These are phyloP conservation scores for Noccaea caerulescens DNA, from an alignment of 345 rosid genomes.

Conservation along the genomic window DNA sequence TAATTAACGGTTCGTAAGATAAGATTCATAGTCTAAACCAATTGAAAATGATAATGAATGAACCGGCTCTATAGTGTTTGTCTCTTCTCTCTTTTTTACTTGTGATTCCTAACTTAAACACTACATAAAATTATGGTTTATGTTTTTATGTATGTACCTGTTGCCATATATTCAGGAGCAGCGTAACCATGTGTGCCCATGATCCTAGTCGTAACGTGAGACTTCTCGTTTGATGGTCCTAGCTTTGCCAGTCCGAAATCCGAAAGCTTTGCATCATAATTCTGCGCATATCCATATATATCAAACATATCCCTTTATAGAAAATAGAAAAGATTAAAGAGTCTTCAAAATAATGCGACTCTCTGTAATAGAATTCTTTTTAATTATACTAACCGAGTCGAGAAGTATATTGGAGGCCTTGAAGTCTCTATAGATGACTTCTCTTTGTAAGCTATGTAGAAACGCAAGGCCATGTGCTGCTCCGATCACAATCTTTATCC, in stretches of 20 bases:
- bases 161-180: slow-evolving; percentile 74
- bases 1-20: background rate
- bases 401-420: slow-evolving; percentile 84
- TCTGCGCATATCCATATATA: slow-evolving; percentile 36
- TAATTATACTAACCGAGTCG: slow-evolving; percentile 59
- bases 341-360: background rate
- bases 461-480: slow-evolving; percentile 82
- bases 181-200: slow-evolving; percentile 61
- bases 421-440: slow-evolving; percentile 83
- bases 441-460: slow-evolving; percentile 69
- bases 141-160: slow-evolving; percentile 45
- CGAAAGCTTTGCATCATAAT: slow-evolving; percentile 61
- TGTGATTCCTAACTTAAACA: too few species aligned
- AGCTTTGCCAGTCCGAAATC: slow-evolving; percentile 75
- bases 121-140: background rate
- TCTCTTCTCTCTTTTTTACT: too few species aligned
- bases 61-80: too few species aligned
- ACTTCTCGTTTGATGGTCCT: slow-evolving; percentile 62
- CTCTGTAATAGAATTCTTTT: background rate
- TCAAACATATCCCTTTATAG: background rate
- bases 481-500: slow-evolving; percentile 77
- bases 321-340: background rate
- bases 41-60: too few species aligned
- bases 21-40: too few species aligned
- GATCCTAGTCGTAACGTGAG: slow-evolving; percentile 78